Conservation (phyloP, 1,284 basidiomycete genomes). For the Heterobasidion irregulare region DNA sequence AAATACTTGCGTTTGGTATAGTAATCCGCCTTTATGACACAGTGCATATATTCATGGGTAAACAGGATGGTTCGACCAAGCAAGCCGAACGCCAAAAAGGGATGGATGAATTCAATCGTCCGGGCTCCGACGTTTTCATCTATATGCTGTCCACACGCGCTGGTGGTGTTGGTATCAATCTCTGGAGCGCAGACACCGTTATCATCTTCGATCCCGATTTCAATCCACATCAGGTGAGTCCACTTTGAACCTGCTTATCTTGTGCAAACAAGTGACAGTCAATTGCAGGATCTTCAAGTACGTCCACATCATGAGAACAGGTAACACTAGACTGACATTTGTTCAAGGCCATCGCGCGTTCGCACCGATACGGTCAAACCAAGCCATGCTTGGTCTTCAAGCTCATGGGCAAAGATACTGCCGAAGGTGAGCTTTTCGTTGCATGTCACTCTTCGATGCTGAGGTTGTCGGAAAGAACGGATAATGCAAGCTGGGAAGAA, state of each 20-base stretch:
- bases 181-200: slow-evolving; percentile 84
- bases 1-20: slow-evolving; percentile 82
- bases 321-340: background rate
- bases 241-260: slow-evolving; percentile 1
- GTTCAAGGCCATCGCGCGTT: slow-evolving; percentile 77
- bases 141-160: slow-evolving; percentile 93
- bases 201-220: slow-evolving; percentile 93
- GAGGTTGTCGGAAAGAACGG: slow-evolving; percentile 44
- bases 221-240: slow-evolving; percentile 79
- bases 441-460: background rate
- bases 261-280: background rate
- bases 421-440: slow-evolving; percentile 57
- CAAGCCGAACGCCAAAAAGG: slow-evolving; percentile 83
- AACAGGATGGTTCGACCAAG: slow-evolving; percentile 85
- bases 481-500: slow-evolving; percentile 87
- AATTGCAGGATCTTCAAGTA: slow-evolving; percentile 61
- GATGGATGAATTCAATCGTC: slow-evolving; percentile 91
- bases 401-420: slow-evolving; percentile 83
- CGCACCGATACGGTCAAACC: slow-evolving; percentile 77
- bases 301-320: slow-evolving; percentile 10
- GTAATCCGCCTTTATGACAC: slow-evolving; percentile 15
- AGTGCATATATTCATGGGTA: background rate
- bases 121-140: slow-evolving; percentile 81
- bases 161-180: slow-evolving; percentile 93
- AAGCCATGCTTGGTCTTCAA: slow-evolving; percentile 88